Conservation (phyloP, 148 eudicot genomes). For the Heliosperma pusillum region DNA sequence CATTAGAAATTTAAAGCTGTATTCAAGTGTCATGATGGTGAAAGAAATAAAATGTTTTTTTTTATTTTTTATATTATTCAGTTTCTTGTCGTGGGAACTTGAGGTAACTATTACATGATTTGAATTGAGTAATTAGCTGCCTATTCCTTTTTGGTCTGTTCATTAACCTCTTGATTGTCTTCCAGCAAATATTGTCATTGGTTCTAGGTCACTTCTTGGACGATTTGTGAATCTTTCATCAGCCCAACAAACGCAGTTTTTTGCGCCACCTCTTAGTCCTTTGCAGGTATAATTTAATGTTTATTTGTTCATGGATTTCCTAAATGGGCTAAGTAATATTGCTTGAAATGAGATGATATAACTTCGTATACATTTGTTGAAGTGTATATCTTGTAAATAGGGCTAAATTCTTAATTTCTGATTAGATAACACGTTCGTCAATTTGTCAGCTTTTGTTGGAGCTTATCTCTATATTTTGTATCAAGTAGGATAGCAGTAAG, state of each 20-base stretch:
- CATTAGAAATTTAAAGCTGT: slow-evolving; percentile 1
- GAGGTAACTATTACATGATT: neutral
- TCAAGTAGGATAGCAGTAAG: neutral
- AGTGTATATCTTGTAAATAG: neutral
- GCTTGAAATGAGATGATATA: neutral
- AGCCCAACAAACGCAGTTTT: slow-evolving; percentile 30
- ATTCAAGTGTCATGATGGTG: neutral
- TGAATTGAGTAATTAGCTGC: neutral
- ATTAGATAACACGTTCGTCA: neutral
- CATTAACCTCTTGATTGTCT: slow-evolving; percentile 8
- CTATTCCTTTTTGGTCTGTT: neutral
- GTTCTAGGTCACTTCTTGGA: slow-evolving; percentile 73
- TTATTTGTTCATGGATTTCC: neutral
- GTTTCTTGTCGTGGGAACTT: neutral
- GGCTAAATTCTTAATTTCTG: neutral
- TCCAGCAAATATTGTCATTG: slow-evolving; percentile 77
- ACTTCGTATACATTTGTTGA: neutral
- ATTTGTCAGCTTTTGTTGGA: neutral
- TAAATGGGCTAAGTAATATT: neutral
- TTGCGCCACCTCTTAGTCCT: slow-evolving; percentile 67
- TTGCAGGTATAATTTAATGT: slow-evolving; percentile 57
- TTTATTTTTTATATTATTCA: neutral
- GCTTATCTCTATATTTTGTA: neutral
- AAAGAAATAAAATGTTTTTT: neutral
- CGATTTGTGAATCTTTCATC: slow-evolving; percentile 49